Percentiles rank a stretch among this genome's conserved stretches.
Conservation (phyloP, 495 filamentous ascomycete species). For the Penicillium parvum region DNA sequence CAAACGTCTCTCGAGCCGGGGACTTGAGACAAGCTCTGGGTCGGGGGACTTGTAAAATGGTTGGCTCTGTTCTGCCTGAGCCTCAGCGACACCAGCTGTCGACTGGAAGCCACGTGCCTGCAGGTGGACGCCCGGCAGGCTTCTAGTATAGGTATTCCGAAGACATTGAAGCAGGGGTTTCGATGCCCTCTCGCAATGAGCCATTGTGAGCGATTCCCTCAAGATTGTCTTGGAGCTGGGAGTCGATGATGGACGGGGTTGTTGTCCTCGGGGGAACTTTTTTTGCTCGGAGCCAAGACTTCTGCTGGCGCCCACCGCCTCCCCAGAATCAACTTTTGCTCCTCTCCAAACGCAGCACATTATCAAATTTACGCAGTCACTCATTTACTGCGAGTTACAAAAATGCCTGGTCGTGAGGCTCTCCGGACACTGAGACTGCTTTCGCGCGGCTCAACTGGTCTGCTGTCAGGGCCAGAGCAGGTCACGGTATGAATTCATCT, state of each 20-base stretch:
- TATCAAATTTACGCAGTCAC: slow-evolving; percentile 8
- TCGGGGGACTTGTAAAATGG: slow-evolving; percentile 41
- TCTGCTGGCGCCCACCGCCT: slow-evolving; percentile 35
- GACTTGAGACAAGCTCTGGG: slow-evolving; percentile 48
- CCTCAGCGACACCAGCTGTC: slow-evolving; percentile 34
- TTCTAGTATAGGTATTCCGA: slow-evolving; percentile 41
- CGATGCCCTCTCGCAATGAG: slow-evolving; percentile 63
- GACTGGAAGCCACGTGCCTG: slow-evolving; percentile 39
- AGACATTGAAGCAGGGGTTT: slow-evolving; percentile 63
- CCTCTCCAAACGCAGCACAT: slow-evolving; percentile 17
- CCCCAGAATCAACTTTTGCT: slow-evolving; percentile 38
- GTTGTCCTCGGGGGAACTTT: slow-evolving; percentile 36
- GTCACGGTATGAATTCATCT: slow-evolving; percentile 43
- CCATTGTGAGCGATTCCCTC: slow-evolving; percentile 47
- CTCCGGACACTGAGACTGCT: slow-evolving; percentile 39
- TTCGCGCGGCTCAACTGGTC: slow-evolving; percentile 39
- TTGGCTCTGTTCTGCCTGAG: slow-evolving; percentile 34
- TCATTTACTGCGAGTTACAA: slow-evolving; percentile 8
- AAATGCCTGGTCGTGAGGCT: slow-evolving; percentile 38
- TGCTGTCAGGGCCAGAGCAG: slow-evolving; percentile 40
- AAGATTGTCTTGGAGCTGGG: slow-evolving; percentile 16
- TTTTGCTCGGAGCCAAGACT: slow-evolving; percentile 37
- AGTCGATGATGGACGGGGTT: slow-evolving; percentile 18
- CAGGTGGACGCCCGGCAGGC: slow-evolving; percentile 29
- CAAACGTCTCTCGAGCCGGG: slow-evolving; percentile 56